Conservation (phyloP, 2,329 filamentous ascomycete species). For the Sclerotinia spermophila region DNA sequence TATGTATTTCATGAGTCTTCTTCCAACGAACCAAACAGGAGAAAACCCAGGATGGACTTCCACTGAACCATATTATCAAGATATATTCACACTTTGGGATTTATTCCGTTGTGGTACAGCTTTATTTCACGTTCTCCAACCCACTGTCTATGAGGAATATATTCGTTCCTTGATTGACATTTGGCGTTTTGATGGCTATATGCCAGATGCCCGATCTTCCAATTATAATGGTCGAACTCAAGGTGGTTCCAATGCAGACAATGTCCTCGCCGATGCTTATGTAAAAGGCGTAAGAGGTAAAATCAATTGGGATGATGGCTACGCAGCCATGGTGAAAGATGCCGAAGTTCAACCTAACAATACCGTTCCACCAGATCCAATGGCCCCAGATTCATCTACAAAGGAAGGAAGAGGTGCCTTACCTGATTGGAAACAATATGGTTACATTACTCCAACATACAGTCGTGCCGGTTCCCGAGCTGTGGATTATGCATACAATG, state of each 20-base stretch:
- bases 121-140: slow-evolving; percentile 63
- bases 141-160: slow-evolving; percentile 59
- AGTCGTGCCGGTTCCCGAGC: slow-evolving; percentile 60
- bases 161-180: slow-evolving; percentile 66
- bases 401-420: slow-evolving; percentile 67
- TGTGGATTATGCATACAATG: slow-evolving; percentile 65
- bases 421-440: slow-evolving; percentile 62
- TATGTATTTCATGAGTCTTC: slow-evolving; percentile 49
- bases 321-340: slow-evolving; percentile 61
- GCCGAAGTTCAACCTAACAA: slow-evolving; percentile 60
- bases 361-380: slow-evolving; percentile 53
- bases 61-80: slow-evolving; percentile 65
- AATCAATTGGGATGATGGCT: slow-evolving; percentile 62
- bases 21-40: slow-evolving; percentile 62
- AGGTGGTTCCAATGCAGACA: slow-evolving; percentile 68
- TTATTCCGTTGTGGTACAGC: slow-evolving; percentile 60
- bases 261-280: slow-evolving; percentile 68
- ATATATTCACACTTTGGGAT: slow-evolving; percentile 69
- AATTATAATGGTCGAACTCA: slow-evolving; percentile 68
- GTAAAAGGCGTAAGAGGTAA: slow-evolving; percentile 60
- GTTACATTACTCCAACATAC: slow-evolving; percentile 62
- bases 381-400: slow-evolving; percentile 54
- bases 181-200: slow-evolving; percentile 60
- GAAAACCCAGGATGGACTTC: slow-evolving; percentile 66
- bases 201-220: slow-evolving; percentile 63